Evolutionary conservation across 2,329 filamentous ascomycete genomes (phyloP).

Genomic region (Colletotrichum cuscutae): DNA sequence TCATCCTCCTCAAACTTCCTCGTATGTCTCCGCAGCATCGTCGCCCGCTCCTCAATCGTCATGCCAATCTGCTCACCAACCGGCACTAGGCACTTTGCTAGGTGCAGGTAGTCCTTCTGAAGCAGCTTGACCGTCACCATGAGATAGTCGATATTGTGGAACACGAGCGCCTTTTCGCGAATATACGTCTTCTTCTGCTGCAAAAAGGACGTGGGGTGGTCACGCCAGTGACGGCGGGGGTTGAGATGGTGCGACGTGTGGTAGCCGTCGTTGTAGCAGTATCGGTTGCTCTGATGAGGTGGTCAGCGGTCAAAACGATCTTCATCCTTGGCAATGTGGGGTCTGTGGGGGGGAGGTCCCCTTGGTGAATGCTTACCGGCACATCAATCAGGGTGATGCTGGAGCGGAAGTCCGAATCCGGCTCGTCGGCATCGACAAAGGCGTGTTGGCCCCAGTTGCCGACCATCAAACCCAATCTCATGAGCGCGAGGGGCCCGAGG

Average conservation of each 20-base stretch:
- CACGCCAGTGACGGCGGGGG: conserved; percentile 82
- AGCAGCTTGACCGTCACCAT: conserved; percentile 78
- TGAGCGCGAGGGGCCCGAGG: conserved; percentile 71
- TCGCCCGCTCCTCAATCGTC: conserved; percentile 70
- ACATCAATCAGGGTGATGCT: conserved; percentile 86
- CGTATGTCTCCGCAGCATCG: conserved; percentile 74
- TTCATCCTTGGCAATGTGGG: neutral
- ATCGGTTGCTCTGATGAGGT: conserved; percentile 74
- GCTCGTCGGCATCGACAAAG: conserved; percentile 79
- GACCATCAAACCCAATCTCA: conserved; percentile 80
- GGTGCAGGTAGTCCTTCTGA: conserved; percentile 75
- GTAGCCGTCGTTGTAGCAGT: conserved; percentile 86
- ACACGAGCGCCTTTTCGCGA: conserved; percentile 76
- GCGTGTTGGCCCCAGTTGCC: conserved; percentile 90
- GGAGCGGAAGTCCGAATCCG: conserved; percentile 80
- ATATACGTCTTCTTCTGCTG: conserved; percentile 75
- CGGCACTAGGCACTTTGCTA: conserved; percentile 78
- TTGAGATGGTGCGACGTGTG: conserved; percentile 86
- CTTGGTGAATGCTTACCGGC: conserved; percentile 65
- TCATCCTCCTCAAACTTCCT: conserved; percentile 72
- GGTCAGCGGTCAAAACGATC: conserved; percentile 25
- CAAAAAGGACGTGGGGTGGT: conserved; percentile 80
- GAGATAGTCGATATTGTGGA: conserved; percentile 84
- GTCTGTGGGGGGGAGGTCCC: neutral
- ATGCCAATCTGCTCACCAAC: conserved; percentile 77